These are phyloP conservation scores for Fusarium euwallaceae DNA, from an alignment of 2,329 filamentous ascomycete species.

Conservation along the genomic window DNA sequence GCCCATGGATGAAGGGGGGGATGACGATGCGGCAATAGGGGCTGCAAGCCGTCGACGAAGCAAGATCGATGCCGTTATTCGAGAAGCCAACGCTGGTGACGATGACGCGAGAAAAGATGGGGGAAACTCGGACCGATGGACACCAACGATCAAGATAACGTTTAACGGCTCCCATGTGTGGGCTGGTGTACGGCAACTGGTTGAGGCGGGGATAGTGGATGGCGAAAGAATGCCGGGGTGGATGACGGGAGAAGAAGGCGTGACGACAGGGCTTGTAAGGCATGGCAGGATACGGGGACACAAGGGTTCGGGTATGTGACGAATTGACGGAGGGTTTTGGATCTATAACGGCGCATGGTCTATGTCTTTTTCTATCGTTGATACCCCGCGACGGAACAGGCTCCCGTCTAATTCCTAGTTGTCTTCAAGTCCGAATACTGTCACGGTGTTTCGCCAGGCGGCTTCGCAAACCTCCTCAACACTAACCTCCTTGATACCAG, in stretches of 20 bases:
- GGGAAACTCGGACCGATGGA: slow-evolving; percentile 48
- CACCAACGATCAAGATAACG: slow-evolving; percentile 67
- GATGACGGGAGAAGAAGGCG: slow-evolving; percentile 89
- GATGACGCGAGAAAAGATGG: slow-evolving; percentile 43
- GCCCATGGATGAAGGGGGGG: slow-evolving; percentile 41
- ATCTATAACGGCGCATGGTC: slow-evolving; percentile 39
- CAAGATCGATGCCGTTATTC: slow-evolving; percentile 53
- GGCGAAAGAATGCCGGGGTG: slow-evolving; percentile 86
- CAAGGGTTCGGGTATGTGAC: slow-evolving; percentile 67
- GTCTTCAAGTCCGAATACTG: slow-evolving; percentile 79
- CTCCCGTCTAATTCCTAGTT: slow-evolving; percentile 33
- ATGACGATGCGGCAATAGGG: slow-evolving; percentile 19
- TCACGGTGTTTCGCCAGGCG: slow-evolving; percentile 84
- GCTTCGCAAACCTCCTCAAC: slow-evolving; percentile 89
- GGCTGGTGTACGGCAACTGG: slow-evolving; percentile 81
- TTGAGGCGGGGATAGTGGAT: slow-evolving; percentile 82
- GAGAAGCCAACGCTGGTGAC: slow-evolving; percentile 44
- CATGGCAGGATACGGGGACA: slow-evolving; percentile 73
- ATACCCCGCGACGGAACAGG: slow-evolving; percentile 45
- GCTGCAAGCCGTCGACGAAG: slow-evolving; percentile 45
- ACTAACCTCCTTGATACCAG: slow-evolving; percentile 82
- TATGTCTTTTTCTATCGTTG: slow-evolving; percentile 47
- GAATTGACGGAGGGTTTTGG: slow-evolving; percentile 10
- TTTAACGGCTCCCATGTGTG: slow-evolving; percentile 86
- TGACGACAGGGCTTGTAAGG: slow-evolving; percentile 79